A percentile compares a stretch with the other conserved stretches of the same genome.
phyloP scores from a whole-genome alignment of 805 yeast species.

The Metschnikowia santaceciliae region DNA sequence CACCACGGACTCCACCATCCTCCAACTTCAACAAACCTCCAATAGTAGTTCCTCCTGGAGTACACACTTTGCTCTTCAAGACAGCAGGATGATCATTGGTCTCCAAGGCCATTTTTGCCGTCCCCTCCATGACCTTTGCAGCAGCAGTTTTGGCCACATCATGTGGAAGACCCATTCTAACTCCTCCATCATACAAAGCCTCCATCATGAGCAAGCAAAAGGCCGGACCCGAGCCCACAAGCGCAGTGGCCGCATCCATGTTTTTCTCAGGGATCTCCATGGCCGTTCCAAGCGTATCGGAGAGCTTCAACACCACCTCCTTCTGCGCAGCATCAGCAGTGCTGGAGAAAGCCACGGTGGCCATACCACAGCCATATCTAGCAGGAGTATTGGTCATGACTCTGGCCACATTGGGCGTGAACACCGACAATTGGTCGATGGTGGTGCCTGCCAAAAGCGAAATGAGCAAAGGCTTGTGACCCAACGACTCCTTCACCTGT shows the following conservation, averaged over 20 bases:
- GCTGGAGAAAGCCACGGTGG: slow-evolving; percentile 75
- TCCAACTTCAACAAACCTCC: slow-evolving; percentile 93
- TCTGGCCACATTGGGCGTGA: slow-evolving; percentile 64
- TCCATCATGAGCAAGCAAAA: slow-evolving; percentile 87
- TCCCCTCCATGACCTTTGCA: slow-evolving; percentile 90
- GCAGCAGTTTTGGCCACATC: slow-evolving; percentile 82
- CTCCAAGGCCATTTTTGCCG: slow-evolving; percentile 82
- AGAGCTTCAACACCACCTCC: slow-evolving; percentile 48
- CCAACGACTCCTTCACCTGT: slow-evolving; percentile 43
- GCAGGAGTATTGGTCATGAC: slow-evolving; percentile 99
- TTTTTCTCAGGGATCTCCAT: slow-evolving; percentile 77
- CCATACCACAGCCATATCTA: slow-evolving; percentile 88
- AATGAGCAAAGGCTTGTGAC: slow-evolving; percentile 57
- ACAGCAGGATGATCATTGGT: slow-evolving; percentile 87
- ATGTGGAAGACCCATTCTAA: slow-evolving; percentile 88
- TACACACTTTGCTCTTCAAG: slow-evolving; percentile 82
- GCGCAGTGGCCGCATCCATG: slow-evolving; percentile 94
- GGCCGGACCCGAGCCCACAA: slow-evolving; percentile 97
- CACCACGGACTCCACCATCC: slow-evolving; percentile 83
- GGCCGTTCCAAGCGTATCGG: slow-evolving; percentile 64
- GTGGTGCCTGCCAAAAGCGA: slow-evolving; percentile 94
- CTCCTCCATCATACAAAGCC: slow-evolving; percentile 90
- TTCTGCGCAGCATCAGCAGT: slow-evolving; percentile 41
- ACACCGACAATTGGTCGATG: slow-evolving; percentile 55
- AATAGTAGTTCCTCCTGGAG: slow-evolving; percentile 98